Conservation (phyloP, 208 protist species). For the Leptomonas seymouri region DNA sequence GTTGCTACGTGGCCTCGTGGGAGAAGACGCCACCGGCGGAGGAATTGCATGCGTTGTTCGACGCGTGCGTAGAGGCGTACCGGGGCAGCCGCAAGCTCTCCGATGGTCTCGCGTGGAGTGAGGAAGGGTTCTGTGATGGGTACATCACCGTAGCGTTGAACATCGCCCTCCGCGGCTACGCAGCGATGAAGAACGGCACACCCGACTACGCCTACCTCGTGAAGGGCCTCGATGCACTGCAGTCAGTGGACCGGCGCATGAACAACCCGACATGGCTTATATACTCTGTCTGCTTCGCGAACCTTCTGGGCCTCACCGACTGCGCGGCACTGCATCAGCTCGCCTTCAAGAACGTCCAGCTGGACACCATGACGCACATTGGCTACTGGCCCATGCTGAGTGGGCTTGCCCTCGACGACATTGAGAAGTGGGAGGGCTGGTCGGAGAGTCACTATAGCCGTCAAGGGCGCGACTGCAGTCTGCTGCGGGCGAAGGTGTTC, state of each 20-base stretch:
- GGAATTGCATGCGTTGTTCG: constrained; percentile 49
- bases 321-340: constrained; percentile 67
- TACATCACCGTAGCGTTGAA: constrained; percentile 83
- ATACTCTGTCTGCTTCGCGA: constrained; percentile 68
- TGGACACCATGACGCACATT: constrained; percentile 89
- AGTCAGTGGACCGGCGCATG: constrained; percentile 56
- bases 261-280: constrained; percentile 89
- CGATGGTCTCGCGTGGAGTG: constrained; percentile 68
- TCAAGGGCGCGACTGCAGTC: constrained; percentile 67
- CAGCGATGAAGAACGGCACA: constrained; percentile 22
- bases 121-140: constrained; percentile 83
- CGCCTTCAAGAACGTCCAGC: constrained; percentile 84
- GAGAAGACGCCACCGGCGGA: constrained; percentile 33
- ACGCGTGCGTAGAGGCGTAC: constrained; percentile 49
- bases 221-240: constrained; percentile 54
- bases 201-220: constrained; percentile 45
- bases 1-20: constrained; percentile 75
- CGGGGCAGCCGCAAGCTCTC: constrained; percentile 56
- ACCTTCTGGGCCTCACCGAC: constrained; percentile 68
- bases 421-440: constrained; percentile 54
- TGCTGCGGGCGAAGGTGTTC: constrained; percentile 85
- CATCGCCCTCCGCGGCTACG: constrained; percentile 64
- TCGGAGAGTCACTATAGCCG: constrained; percentile 61
- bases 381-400: constrained; percentile 80
- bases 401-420: constrained; percentile 60